Evolutionary conservation across 805 yeast genomes (phyloP), one percentile per base, ranked within the genome.

Genomic region (Scheffersomyces ergatensis): DNA sequence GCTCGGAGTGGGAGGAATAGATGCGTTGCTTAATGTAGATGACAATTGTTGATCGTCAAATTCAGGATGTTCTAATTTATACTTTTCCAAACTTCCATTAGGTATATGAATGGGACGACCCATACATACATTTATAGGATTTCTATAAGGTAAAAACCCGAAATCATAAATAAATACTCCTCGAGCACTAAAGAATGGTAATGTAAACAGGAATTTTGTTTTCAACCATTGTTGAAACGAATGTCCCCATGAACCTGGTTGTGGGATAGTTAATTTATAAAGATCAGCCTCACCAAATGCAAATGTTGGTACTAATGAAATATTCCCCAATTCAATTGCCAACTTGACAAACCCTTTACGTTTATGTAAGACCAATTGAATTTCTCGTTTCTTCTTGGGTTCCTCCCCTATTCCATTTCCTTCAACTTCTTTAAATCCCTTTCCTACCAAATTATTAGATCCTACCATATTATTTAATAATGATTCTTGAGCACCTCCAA

Each of bases 401-500:
- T 23, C 27, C 16, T 15, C 29, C 17, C 24, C 32, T 3, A 19
- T 31, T 21, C 85, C 82, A 39, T 71, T 68, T 21, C 24, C 24
- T 27, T 20, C 26, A 3, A 40, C 42, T 3, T 36, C 45, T 15
- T 51, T 47, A 45, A 62, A 66, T 2, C 71, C 72, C 27, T 58
- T 57, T 4, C 72, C 73, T 1, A 67, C 60, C 16, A 60, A 55
- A n/a, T 53, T 52, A 29, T 55, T 48, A 7, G 51, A 48, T 1
- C 67, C 62, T 12, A 70, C 72, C 48, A 66, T 63, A 35, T 62
- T 58, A 45, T 70, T 70, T 20, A 87, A 59, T 27, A 93, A 67
- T 1, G 95, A 81, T 55, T 93, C 99, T 44, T 89, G 85, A 0
- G 98, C 98, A 0, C 99, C 99, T 2, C 99, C 99, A 18, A 93